Percentiles rank a stretch among this genome's conserved stretches.
phyloP scores from a whole-genome alignment of 441 rosid species.

The Bocquillonia castaneifolia region DNA sequence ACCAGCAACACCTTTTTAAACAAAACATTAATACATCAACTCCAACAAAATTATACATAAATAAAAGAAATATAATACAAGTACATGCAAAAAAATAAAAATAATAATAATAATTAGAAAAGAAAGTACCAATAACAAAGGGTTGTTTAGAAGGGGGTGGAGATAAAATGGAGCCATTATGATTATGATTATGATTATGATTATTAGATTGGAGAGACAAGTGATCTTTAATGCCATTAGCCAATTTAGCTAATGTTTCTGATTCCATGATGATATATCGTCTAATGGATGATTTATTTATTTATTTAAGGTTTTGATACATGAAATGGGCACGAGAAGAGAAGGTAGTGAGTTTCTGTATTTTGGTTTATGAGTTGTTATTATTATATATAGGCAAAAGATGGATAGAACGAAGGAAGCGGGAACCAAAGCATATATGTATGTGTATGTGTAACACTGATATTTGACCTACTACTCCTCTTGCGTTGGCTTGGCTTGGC shows the following conservation, averaged over 20 bases:
- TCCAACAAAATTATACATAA: neutral
- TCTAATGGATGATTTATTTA: too few species aligned
- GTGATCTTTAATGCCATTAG: conserved; percentile 31
- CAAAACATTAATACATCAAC: neutral
- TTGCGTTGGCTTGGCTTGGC: neutral
- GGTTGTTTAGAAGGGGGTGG: conserved; percentile 49
- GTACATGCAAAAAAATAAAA: too few species aligned
- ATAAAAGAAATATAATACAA: too few species aligned
- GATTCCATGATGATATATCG: too few species aligned
- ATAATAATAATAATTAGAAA: too few species aligned
- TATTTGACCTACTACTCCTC: neutral
- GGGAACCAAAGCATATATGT: neutral
- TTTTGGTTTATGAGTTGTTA: neutral
- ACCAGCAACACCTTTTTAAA: conserved; percentile 63
- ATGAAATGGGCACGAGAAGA: neutral
- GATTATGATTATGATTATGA: neutral
- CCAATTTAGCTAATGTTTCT: conserved; percentile 12
- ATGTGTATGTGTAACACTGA: too few species aligned
- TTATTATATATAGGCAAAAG: neutral
- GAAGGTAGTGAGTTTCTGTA: neutral
- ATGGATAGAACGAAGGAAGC: neutral
- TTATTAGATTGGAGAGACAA: conserved; percentile 26
- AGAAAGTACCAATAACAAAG: conserved; percentile 54
- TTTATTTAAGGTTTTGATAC: too few species aligned
- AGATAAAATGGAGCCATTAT: conserved; percentile 17